Evolutionary conservation across 208 protist genomes (phyloP).

Genomic region (Wallacemonas collosoma): DNA sequence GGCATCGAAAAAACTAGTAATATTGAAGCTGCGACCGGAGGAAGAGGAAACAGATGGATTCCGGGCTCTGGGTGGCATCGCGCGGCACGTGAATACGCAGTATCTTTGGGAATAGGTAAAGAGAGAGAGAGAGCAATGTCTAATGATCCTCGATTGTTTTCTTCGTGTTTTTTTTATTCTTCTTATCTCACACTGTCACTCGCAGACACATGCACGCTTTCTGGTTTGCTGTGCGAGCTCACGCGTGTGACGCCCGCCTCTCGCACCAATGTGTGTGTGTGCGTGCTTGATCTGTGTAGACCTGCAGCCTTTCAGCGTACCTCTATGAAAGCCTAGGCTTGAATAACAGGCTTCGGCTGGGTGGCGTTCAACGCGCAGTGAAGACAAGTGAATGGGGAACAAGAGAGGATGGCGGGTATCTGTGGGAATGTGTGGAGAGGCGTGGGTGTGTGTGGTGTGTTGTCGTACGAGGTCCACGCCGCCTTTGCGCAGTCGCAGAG

Average conservation of each 20-base stretch:
- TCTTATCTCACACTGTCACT: too few species aligned
- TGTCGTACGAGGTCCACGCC: background rate
- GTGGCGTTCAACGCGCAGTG: background rate
- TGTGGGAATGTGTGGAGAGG: background rate
- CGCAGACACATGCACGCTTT: too few species aligned
- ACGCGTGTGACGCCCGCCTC: too few species aligned
- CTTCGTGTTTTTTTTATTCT: too few species aligned
- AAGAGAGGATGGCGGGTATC: background rate
- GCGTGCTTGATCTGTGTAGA: too few species aligned
- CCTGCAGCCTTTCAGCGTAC: background rate
- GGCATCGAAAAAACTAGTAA: slow-evolving; percentile 54
- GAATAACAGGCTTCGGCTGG: background rate
- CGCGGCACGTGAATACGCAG: background rate
- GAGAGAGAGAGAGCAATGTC: slow-evolving; percentile 4
- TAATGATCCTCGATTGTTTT: background rate
- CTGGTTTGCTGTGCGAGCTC: too few species aligned
- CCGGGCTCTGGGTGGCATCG: slow-evolving; percentile 25
- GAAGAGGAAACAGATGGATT: background rate
- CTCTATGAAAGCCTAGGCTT: background rate
- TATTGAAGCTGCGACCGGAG: slow-evolving; percentile 23
- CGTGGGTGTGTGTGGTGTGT: background rate
- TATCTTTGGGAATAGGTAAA: background rate
- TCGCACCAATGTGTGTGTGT: too few species aligned
- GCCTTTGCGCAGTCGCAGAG: too few species aligned
- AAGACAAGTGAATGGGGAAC: background rate